Evolutionary conservation across 1,139 yeast species (phyloP), one percentile per base, ranked within the genome.

Genomic region (Pneumocystis carinii): DNA sequence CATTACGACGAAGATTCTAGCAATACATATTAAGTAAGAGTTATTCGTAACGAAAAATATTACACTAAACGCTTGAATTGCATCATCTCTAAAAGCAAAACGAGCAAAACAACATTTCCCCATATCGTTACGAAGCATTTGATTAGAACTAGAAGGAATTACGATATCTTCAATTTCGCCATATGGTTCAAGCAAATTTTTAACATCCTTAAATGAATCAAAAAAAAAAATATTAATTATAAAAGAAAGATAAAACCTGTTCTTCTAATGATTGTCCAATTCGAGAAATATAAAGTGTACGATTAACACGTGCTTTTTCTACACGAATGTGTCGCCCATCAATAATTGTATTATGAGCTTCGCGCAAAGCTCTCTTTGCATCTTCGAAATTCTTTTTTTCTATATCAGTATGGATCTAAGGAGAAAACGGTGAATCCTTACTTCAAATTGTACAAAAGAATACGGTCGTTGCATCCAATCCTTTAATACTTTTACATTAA

Each of bases 241-340:
- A 42, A 19, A 14, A 1, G 10, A 38, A 62, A 32, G 3, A 48
- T 6, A 17, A 48, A 29, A 41, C 24, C 39, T 58, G 39, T 17
- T 59, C 63, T 8, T 62, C 37, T 14, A 62, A 32, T 6, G 55
- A 17, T 4, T 41, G 48, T 7, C 19, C 59, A 59, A 39, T 36
- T 3, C 24, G 53, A 48, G 66, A 42, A 35, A 71, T 62, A 70
- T 83, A 86, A 63, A 90, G 76, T n/a, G 96, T 90, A 68, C 97
- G 78, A 74, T 90, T 90, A 58, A 90, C 96, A 70, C 86, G 84
- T 1, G 97, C 97, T 14, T 84, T 85, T 73, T 90, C 97, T 73
- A 96, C 87, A 66, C 97, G 80, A 63, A 90, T 82, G 14, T 81
- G 77, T 70, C 96, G 79, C 10, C 90, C 95, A 71, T 87, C 83